Evolutionary conservation across 352 stramenopile genomes (phyloP), one percentile per base, ranked within the genome.

Genomic region (Phytophthora tubulina): DNA sequence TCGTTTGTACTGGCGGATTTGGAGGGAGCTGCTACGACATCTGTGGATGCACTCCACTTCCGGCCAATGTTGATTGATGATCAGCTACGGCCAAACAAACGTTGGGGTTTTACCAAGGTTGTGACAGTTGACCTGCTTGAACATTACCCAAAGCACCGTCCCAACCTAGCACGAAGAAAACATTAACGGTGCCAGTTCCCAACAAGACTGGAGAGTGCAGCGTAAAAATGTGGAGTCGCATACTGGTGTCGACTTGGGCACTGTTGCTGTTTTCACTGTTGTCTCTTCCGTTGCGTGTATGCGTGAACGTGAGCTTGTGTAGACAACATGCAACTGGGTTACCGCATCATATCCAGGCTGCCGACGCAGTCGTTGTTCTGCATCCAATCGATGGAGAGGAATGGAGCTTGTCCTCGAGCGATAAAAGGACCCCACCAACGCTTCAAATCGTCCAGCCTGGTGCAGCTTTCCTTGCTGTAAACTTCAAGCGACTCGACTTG

Each of bases 401-500:
- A 36, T 78, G 69, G 69, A 78, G 73, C 13, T 17, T 80, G 21
- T 67, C 45, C 30, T 55, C 49, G 9, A 75, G 15, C 8, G 33
- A 52, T 5, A 64, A 75, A 1, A 59, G 14, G 5, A 21, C 42
- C 8, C 60, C 69, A 31, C 53, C 68, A 54, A 41, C 21, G 42
- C 59, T 75, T 46, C 36, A 60, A 50, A 72, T 78, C 36, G 13
- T 36, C 35, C 61, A 79, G 51, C 42, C 66, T 63, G 57, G 44
- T 30, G 74, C 74, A 63, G 21, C 38, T 42, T 79, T 59, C 33
- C 57, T 81, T 42, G 66, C 74, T 57, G 64, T 81, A 8, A 81
- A 81, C 39, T 74, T 81, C 17, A 57, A 76, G 54, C 41, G 36
- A 38, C 44, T 81, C 14, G 46, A 71, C 15, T 75, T 81, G 55